Percentiles rank a stretch among this genome's conserved stretches.
Evolutionary conservation across 768 basidiomycete species (phyloP).

Genomic region (Kwoniella sp.): DNA sequence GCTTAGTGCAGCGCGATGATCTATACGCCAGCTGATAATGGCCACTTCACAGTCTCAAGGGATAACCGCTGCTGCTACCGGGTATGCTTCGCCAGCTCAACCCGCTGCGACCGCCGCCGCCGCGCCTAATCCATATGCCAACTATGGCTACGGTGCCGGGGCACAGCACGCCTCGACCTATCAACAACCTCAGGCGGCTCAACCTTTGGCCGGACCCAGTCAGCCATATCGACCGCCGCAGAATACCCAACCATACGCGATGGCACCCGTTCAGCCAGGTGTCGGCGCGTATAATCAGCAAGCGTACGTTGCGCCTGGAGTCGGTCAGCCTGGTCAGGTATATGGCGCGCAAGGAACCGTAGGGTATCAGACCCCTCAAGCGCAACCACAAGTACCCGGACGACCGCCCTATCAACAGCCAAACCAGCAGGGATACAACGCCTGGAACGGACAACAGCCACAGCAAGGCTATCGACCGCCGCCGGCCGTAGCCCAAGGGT

Average conservation of each 20-base stretch:
- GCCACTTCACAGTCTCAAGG: slow-evolving; percentile 43
- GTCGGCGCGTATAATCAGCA: slow-evolving; percentile 3
- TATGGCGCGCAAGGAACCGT: slow-evolving; percentile 3
- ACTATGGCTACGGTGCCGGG: slow-evolving; percentile 76
- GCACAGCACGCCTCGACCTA: slow-evolving; percentile 30
- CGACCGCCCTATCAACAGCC: slow-evolving; percentile 17
- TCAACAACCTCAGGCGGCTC: slow-evolving; percentile 1
- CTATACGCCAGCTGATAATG: too few relatives aligned
- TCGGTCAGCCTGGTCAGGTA: slow-evolving; percentile 3
- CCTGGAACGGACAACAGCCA: slow-evolving; percentile 56
- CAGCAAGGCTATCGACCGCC: slow-evolving; percentile 48
- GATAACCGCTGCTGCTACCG: slow-evolving; percentile 11
- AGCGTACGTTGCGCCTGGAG: too few relatives aligned
- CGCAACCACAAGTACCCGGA: slow-evolving; percentile 5
- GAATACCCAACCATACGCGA: slow-evolving; percentile 43
- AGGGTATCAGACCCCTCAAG: slow-evolving; percentile 14
- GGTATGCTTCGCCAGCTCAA: slow-evolving; percentile 6
- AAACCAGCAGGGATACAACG: slow-evolving; percentile 54
- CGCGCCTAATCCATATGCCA: slow-evolving; percentile 62
- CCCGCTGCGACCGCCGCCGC: slow-evolving; percentile 8
- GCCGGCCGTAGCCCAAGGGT: slow-evolving; percentile 50
- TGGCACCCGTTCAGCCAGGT: slow-evolving; percentile 50
- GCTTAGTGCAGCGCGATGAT: not conserved
- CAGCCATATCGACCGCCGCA: slow-evolving; percentile 11
- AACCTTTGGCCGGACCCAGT: slow-evolving; percentile 14